These are phyloP conservation scores for Debaryomycetaceae sp. DNA, from an alignment of 1,139 yeast species.

Conservation along the genomic window DNA sequence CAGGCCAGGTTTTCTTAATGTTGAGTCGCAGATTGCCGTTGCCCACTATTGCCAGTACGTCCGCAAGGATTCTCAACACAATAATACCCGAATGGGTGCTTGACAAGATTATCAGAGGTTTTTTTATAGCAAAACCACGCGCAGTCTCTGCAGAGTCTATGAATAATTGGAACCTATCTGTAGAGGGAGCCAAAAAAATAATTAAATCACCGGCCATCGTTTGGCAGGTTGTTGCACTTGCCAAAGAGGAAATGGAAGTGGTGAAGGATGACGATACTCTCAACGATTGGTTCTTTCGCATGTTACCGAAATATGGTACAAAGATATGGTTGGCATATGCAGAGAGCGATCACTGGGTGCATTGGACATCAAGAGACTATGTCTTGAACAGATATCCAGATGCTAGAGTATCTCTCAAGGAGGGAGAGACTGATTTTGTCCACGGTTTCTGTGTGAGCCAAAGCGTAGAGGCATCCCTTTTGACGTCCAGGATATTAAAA, in stretches of 20 bases:
- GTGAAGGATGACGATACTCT: constrained; percentile 41
- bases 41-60: constrained; percentile 19
- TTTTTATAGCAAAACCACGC: constrained; percentile 21
- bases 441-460: constrained; percentile 60
- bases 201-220: constrained; percentile 39
- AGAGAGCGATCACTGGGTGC: constrained; percentile 59
- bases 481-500: constrained; percentile 21
- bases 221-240: constrained; percentile 53
- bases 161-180: constrained; percentile 34
- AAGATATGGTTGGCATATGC: constrained; percentile 58
- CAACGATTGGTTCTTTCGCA: constrained; percentile 49
- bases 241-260: constrained; percentile 51
- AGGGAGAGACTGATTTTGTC: constrained; percentile 31
- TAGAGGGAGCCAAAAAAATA: constrained; percentile 42
- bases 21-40: constrained; percentile 33
- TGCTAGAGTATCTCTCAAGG: constrained; percentile 29
- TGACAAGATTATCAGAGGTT: constrained; percentile 18
- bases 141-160: constrained; percentile 11
- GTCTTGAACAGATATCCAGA: constrained; percentile 35
- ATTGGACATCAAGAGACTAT: constrained; percentile 41
- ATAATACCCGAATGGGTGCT: constrained; percentile 18
- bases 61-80: constrained; percentile 18
- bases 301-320: constrained; percentile 17
- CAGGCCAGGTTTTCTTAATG: constrained; percentile 40
- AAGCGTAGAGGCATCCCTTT: constrained; percentile 47